phyloP scores from a whole-genome alignment of 441 rosid genomes.

The Croton laevigatus region DNA sequence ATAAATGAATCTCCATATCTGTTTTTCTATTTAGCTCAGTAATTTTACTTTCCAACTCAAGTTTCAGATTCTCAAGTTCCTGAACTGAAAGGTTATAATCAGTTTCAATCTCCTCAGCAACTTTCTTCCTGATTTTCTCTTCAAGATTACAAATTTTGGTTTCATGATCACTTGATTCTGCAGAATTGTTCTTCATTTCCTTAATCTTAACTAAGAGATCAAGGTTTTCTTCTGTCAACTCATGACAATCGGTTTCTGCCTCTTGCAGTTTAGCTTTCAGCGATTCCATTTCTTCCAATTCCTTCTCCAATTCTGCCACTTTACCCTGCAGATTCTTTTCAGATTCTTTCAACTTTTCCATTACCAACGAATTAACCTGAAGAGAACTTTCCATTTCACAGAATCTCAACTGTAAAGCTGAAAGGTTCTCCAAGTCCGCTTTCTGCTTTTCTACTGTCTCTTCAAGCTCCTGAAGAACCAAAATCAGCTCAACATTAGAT shows the following conservation, averaged over 20 bases:
- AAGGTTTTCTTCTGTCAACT: conserved; percentile 65
- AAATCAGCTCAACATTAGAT: conserved; percentile 56
- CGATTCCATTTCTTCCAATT: conserved; percentile 34
- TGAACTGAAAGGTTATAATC: conserved; percentile 27
- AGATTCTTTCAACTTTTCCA: conserved; percentile 37
- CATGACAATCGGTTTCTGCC: conserved; percentile 56
- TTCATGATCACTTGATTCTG: conserved; percentile 24
- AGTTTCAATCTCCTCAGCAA: conserved; percentile 29
- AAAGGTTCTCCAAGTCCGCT: conserved; percentile 38
- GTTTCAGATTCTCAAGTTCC: conserved; percentile 33
- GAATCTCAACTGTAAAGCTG: conserved; percentile 26
- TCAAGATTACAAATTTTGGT: conserved; percentile 28
- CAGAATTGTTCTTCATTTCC: conserved; percentile 30
- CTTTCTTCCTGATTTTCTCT: conserved; percentile 33
- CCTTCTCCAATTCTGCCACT: conserved; percentile 41
- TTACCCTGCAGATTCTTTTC: conserved; percentile 37
- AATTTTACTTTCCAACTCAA: conserved; percentile 34
- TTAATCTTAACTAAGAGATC: conserved; percentile 46
- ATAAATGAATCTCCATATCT: conserved; percentile 32
- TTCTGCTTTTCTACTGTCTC: conserved; percentile 49
- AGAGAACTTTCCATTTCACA: conserved; percentile 31
- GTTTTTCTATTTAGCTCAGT: conserved; percentile 23
- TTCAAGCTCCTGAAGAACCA: conserved; percentile 61
- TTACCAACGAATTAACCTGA: conserved; percentile 25
- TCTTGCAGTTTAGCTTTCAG: conserved; percentile 50